Percentiles rank a stretch among this genome's conserved stretches.
Conservation (phyloP, 208 protist species). For the Crithidia expoeki region DNA sequence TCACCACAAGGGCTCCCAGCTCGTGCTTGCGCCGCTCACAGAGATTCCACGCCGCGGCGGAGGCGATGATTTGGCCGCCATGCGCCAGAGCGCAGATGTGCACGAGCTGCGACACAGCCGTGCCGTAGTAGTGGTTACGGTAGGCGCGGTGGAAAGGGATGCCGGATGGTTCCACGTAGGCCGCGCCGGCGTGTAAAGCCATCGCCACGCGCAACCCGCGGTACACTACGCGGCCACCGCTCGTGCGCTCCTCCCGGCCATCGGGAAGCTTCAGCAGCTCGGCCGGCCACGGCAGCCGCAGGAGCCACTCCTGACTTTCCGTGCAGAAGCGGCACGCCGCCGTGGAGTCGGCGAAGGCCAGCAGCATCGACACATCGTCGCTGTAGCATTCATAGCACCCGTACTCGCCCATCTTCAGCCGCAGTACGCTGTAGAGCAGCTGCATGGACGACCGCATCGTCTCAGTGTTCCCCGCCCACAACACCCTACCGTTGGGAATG, state of each 20-base stretch:
- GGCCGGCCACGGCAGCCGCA: slow-evolving; percentile 76
- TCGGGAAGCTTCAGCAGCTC: slow-evolving; percentile 51
- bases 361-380: slow-evolving; percentile 78
- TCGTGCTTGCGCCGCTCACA: slow-evolving; percentile 60
- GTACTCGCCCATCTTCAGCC: slow-evolving; percentile 84
- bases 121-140: slow-evolving; percentile 85
- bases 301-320: slow-evolving; percentile 80
- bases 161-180: slow-evolving; percentile 68
- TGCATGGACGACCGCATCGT: slow-evolving; percentile 59
- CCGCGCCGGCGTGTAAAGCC: slow-evolving; percentile 78
- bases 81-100: slow-evolving; percentile 67
- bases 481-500: slow-evolving; percentile 48
- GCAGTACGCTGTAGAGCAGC: slow-evolving; percentile 68
- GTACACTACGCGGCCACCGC: slow-evolving; percentile 38
- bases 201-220: slow-evolving; percentile 75
- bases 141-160: slow-evolving; percentile 52
- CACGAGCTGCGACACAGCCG: slow-evolving; percentile 80
- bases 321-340: slow-evolving; percentile 83
- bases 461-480: slow-evolving; percentile 73
- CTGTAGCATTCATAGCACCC: slow-evolving; percentile 87
- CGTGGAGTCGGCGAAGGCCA: slow-evolving; percentile 74
- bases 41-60: slow-evolving; percentile 68
- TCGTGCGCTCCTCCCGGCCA: slow-evolving; percentile 36
- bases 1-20: slow-evolving; percentile 55
- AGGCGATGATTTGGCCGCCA: slow-evolving; percentile 82